Conservation (phyloP, 768 basidiomycete species). For the Naganishia vaughanmartiniae region DNA sequence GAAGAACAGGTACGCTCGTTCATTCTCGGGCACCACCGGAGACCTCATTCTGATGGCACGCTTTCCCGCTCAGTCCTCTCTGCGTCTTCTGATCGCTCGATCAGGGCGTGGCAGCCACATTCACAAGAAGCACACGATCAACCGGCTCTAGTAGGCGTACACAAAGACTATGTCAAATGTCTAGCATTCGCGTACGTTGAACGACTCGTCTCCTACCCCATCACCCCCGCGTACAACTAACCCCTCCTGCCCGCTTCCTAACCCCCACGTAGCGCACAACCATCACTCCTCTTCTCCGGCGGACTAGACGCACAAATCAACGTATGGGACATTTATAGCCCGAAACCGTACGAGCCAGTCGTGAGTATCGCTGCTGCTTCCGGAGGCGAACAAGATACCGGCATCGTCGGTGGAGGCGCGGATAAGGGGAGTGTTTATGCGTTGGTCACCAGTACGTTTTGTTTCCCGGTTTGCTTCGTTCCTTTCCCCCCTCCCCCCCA, state of each 20-base stretch:
- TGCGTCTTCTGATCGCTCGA: constrained; percentile 90
- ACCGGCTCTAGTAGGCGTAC: constrained; percentile 57
- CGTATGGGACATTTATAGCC: constrained; percentile 74
- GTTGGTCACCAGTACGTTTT: constrained; percentile 44
- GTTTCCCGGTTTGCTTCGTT: too few species aligned
- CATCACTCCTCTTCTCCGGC: constrained; percentile 56
- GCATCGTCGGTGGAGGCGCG: constrained; percentile 38
- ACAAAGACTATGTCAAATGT: constrained; percentile 62
- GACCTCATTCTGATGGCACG: constrained; percentile 13
- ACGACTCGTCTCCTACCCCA: neutral
- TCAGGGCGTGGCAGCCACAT: constrained; percentile 92
- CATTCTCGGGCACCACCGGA: too few species aligned
- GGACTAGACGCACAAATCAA: constrained; percentile 93
- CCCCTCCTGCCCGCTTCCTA: neutral
- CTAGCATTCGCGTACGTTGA: constrained; percentile 72
- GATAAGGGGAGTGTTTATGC: constrained; percentile 51
- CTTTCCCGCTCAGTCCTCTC: constrained; percentile 65
- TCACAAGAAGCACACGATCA: constrained; percentile 54
- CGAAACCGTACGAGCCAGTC: constrained; percentile 43
- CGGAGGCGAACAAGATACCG: constrained; percentile 25
- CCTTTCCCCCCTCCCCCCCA: too few species aligned
- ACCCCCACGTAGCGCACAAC: neutral
- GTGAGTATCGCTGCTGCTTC: constrained; percentile 42
- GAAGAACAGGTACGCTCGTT: constrained; percentile 64
- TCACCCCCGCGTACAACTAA: neutral